Base-by-base conservation (phyloP, 2,329 filamentous ascomycete species). In the Claviceps pusilla region DNA sequence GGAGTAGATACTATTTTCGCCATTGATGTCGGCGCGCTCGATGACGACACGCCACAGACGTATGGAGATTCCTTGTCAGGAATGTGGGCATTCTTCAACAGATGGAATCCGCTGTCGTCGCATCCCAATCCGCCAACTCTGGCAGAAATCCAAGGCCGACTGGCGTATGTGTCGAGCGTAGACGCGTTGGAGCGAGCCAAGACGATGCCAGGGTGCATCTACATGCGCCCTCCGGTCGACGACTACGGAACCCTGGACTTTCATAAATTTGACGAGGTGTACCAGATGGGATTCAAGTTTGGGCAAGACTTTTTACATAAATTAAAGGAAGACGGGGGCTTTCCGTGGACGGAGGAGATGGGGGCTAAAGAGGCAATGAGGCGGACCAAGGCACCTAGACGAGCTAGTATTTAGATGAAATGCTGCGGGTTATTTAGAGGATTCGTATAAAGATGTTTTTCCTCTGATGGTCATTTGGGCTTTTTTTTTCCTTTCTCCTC, bases 181-280 rank as follows among this genome's bases (percentile, higher is more conserved):
- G 93, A 97, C 67, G 93, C 93, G 31, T 76, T 98, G 31, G 93
- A 98, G 69, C 79, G 90, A 42, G 93, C 93, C 29, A 98, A 98
- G 75, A 85, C 77, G 4, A 91, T 86, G 64, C 82, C 89, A 0
- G 93, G 93, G 0, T 97, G 91, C 68, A 76, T 95, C 52, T 98
- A 98, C 68, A 95, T 98, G 88, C 81, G 93, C 1, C 94, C 94
- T 4, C 93, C 93, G 0, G 86, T 98, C 58, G 93, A 97, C 64
- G 78, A 81, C 1, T 98, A 95, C 62, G 93, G 90, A 4, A 98
- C 93, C 1, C 73, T 98, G 35, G 93, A 98, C 56, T 98, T 98
- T 73, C 87, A 83, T 57, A 96, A 95, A 68, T 98, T 98, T 68
- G 91, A 97, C 63, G 94, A 98, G 75, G 91, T 98, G 53, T 95